phyloP scores from a whole-genome alignment of 352 stramenopile genomes.

The Globisporangium megalacanthum region DNA sequence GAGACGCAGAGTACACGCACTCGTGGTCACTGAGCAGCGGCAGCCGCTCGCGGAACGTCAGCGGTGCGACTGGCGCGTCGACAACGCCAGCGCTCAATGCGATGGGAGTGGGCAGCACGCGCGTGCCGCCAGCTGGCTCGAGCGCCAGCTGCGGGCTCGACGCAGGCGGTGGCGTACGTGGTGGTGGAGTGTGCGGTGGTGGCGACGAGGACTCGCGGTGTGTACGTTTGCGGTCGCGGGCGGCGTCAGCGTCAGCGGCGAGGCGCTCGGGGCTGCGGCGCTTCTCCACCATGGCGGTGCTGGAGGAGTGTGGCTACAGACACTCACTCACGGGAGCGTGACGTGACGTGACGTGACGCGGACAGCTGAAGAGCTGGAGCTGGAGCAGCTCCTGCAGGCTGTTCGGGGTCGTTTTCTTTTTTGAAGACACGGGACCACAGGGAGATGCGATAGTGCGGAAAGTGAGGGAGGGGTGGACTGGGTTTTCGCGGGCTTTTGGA shows the following conservation, averaged over 20 bases:
- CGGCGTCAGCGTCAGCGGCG: not conserved
- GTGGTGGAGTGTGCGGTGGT: not conserved
- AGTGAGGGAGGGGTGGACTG: no score
- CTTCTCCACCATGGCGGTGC: not conserved
- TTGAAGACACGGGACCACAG: no score
- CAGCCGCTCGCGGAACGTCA: constrained; percentile 34
- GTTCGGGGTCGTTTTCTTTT: no score
- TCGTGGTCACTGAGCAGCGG: constrained; percentile 34
- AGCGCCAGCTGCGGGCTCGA: constrained; percentile 10
- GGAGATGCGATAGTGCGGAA: no score
- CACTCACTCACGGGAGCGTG: no score
- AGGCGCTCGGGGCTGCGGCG: constrained; percentile 1
- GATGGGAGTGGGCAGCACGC: constrained; percentile 12
- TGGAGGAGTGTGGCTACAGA: not conserved
- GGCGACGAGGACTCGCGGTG: not conserved
- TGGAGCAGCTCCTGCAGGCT: no score
- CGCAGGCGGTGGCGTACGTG: not conserved
- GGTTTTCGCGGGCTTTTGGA: no score
- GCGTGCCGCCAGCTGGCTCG: constrained; percentile 17
- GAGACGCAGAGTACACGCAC: constrained; percentile 21
- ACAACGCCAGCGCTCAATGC: not conserved
- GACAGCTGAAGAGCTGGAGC: no score
- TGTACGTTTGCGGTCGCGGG: not conserved
- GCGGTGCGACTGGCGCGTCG: not conserved
- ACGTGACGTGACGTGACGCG: no score